Percentiles rank a stretch among this genome's conserved stretches.
These are phyloP conservation scores for Glutinoglossum americanum DNA, from an alignment of 495 filamentous ascomycete genomes.

Conservation along the genomic window DNA sequence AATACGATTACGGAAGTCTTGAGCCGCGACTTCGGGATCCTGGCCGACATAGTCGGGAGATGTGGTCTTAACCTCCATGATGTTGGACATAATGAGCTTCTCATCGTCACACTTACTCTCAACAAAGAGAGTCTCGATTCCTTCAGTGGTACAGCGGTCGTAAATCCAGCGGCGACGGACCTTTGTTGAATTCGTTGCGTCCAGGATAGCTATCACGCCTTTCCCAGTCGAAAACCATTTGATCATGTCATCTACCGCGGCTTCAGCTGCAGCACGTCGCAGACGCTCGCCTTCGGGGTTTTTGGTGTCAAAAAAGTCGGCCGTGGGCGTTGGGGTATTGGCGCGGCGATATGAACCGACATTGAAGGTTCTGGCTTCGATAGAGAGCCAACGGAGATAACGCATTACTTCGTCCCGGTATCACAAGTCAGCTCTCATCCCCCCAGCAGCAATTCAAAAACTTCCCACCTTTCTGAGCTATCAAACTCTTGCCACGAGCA, in stretches of 20 bases:
- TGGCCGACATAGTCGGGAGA: constrained; percentile 87
- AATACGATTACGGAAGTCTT: constrained; percentile 85
- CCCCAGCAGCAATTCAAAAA: background rate
- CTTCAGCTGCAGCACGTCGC: constrained; percentile 67
- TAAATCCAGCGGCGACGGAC: constrained; percentile 76
- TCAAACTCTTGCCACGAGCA: constrained; percentile 87
- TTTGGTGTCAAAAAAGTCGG: constrained; percentile 77
- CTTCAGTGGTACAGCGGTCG: constrained; percentile 44
- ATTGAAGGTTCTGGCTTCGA: constrained; percentile 84
- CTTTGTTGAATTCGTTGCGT: constrained; percentile 90
- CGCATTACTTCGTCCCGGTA: constrained; percentile 44
- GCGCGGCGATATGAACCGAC: constrained; percentile 83
- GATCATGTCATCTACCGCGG: constrained; percentile 77
- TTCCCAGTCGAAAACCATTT: constrained; percentile 56
- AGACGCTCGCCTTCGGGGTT: constrained; percentile 82
- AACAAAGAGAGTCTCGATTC: constrained; percentile 80
- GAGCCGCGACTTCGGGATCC: constrained; percentile 73
- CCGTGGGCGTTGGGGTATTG: constrained; percentile 64
- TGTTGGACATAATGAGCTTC: constrained; percentile 87
- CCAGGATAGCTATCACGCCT: constrained; percentile 74
- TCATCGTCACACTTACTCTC: constrained; percentile 93
- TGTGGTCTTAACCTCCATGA: constrained; percentile 90
- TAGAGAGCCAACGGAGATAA: constrained; percentile 89
- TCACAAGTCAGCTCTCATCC: background rate
- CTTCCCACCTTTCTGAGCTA: constrained; percentile 75